A percentile compares a stretch with the other conserved stretches of the same genome.
Evolutionary conservation across 2,329 filamentous ascomycete species (phyloP).

Genomic region (Epichloe gansuensis): DNA sequence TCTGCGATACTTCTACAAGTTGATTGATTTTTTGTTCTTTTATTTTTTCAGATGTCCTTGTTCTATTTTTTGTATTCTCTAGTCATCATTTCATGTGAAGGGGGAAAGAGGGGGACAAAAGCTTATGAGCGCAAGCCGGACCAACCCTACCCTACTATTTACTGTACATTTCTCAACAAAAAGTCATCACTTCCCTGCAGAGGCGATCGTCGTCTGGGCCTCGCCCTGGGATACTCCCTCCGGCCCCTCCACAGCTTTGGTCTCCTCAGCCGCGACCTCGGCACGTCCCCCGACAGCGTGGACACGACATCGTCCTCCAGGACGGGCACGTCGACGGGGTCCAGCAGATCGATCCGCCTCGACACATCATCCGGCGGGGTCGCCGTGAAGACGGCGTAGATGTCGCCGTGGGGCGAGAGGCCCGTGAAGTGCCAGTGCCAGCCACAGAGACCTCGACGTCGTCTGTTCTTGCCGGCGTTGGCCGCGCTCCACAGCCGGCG

Average conservation of each 20-base stretch:
- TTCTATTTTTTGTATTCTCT: no score
- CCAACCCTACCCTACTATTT: not conserved
- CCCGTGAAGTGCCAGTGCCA: constrained; percentile 31
- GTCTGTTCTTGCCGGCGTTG: constrained; percentile 7
- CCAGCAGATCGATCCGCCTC: constrained; percentile 21
- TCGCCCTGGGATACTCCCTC: constrained; percentile 5
- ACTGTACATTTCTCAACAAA: not conserved
- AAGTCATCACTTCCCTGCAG: not conserved
- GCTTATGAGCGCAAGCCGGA: no score
- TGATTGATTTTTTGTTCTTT: no score
- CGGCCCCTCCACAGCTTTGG: constrained; percentile 4
- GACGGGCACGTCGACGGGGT: constrained; percentile 21
- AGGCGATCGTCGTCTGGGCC: constrained; percentile 3
- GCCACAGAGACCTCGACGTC: constrained; percentile 8
- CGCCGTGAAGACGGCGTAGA: constrained; percentile 46
- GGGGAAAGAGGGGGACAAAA: no score
- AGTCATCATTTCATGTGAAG: not conserved
- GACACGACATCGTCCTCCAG: constrained; percentile 21
- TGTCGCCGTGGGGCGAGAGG: constrained; percentile 43
- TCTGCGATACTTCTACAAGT: no score
- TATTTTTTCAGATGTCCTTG: no score
- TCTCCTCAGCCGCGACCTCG: constrained; percentile 3
- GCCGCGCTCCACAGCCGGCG: constrained; percentile 28
- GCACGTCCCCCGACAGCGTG: constrained; percentile 15
- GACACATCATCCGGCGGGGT: constrained; percentile 35